Evolutionary conservation across 148 eudicot genomes (phyloP).

Genomic region (Heliosperma pusillum): DNA sequence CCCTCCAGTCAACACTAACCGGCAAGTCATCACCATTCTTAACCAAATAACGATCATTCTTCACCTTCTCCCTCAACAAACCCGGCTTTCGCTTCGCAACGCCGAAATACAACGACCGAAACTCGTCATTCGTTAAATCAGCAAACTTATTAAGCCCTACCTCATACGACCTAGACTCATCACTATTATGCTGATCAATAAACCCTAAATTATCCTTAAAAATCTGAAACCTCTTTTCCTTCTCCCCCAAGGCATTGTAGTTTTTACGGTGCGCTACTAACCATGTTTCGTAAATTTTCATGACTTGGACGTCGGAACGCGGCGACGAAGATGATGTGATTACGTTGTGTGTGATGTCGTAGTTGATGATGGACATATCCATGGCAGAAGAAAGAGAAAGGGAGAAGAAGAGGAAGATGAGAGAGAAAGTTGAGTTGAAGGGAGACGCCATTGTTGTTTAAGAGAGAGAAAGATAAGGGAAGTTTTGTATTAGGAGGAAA

Average conservation of each 20-base stretch:
- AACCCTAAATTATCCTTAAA: slow-evolving; percentile 68
- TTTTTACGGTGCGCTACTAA: slow-evolving; percentile 45
- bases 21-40: slow-evolving; percentile 53
- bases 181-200: slow-evolving; percentile 53
- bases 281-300: slow-evolving; percentile 61
- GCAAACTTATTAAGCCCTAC: slow-evolving; percentile 74
- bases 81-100: slow-evolving; percentile 15
- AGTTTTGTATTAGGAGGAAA: too few species aligned
- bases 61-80: slow-evolving; percentile 8
- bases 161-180: slow-evolving; percentile 32
- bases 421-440: neutral
- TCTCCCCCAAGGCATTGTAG: slow-evolving; percentile 64
- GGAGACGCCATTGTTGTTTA: slow-evolving; percentile 18
- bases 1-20: slow-evolving; percentile 71
- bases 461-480: slow-evolving; percentile 3
- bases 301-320: slow-evolving; percentile 41
- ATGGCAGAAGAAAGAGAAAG: slow-evolving; percentile 4
- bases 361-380: slow-evolving; percentile 16
- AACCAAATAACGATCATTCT: slow-evolving; percentile 42
- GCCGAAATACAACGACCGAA: slow-evolving; percentile 42
- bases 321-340: neutral
- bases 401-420: neutral
- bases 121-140: slow-evolving; percentile 83
- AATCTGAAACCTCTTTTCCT: slow-evolving; percentile 63
- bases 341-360: neutral